Conservation (phyloP, 2,329 filamentous ascomycete genomes). For the Neofusicoccum sp. region DNA sequence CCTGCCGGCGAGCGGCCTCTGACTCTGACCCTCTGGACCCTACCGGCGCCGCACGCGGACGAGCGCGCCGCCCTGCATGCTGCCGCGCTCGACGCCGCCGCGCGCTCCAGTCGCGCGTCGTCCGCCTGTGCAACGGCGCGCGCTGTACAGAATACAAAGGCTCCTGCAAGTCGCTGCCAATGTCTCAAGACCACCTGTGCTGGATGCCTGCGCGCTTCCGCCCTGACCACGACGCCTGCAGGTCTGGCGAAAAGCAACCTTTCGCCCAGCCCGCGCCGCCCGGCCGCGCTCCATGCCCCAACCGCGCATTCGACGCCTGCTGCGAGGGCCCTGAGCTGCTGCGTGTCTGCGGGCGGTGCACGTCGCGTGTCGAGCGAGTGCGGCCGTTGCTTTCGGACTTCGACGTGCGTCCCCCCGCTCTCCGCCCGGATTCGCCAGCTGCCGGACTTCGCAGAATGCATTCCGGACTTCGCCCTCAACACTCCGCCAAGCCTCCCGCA, state of each 20-base stretch:
- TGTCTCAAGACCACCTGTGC: neutral
- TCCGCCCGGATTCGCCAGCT: constrained; percentile 18
- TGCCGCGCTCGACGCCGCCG: neutral
- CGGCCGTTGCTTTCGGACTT: constrained; percentile 16
- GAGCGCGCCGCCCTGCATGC: neutral
- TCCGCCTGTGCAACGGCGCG: neutral
- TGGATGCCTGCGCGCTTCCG: neutral
- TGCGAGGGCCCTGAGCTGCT: neutral
- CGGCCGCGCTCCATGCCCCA: neutral
- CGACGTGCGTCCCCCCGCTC: constrained; percentile 6
- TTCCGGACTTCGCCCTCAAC: constrained; percentile 16
- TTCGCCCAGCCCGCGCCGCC: neutral
- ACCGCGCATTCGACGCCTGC: neutral
- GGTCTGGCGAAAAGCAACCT: neutral
- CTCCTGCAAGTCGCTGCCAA: neutral
- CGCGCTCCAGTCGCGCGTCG: neutral
- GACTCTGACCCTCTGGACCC: no score
- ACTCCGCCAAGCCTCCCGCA: neutral
- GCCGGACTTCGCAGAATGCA: constrained; percentile 17
- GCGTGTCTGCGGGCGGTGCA: neutral
- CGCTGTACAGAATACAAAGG: neutral
- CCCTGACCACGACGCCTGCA: neutral
- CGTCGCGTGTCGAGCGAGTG: neutral
- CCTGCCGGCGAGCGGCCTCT: no score
- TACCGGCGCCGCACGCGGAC: neutral